Base-by-base conservation (phyloP, 2,329 filamentous ascomycete species). In the Arthrobotrys musiformis region DNA sequence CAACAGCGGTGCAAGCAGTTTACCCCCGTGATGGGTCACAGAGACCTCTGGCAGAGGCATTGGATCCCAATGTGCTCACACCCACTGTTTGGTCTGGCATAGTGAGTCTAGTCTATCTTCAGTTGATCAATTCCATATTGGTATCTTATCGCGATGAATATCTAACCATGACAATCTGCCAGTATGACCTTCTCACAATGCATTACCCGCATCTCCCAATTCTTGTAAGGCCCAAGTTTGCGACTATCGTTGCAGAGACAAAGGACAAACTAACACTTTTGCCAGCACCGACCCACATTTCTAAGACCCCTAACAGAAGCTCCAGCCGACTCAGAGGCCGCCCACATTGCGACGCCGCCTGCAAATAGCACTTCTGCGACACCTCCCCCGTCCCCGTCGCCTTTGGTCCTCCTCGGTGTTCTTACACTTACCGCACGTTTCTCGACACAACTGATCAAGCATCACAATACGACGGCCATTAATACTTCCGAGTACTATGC, bases 121-220 rank as follows among this genome's bases (percentile, higher is more conserved):
- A 4, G 30, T 11, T 19, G 19, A 6, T 2, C 6, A 42, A 17
- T 17, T 17, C n/a, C 2, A 42, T 42, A 4, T 5, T 8, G 33
- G 11, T 5, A 28, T 17, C 11, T 17, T 42, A 13, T 28, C 22
- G 28, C 48, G 26, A 30, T 22, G 30, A 19, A 0, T 19, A 0
- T 28, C 44, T 54, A 44, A 30, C 17, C 46, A 26, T 11, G 24
- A 44, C 4, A 9, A 58, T 28, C n/a, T 17, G 54, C 6, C 61
- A 85, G 84, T 90, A 91, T 80, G 88, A 89, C 79, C 88, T 92
- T 28, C 93, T 90, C 82, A 89, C 90, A 80, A 85, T 90, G 46
- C 90, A 93, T 81, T 93, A 90, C 0, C 89, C 90, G 0, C 91
- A 93, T 81, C 86, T 93, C 42, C 89, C 91, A 0, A 93, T 93